Conservation (phyloP, 2,329 filamentous ascomycete species). For the Ceratocystis harringtonii region DNA sequence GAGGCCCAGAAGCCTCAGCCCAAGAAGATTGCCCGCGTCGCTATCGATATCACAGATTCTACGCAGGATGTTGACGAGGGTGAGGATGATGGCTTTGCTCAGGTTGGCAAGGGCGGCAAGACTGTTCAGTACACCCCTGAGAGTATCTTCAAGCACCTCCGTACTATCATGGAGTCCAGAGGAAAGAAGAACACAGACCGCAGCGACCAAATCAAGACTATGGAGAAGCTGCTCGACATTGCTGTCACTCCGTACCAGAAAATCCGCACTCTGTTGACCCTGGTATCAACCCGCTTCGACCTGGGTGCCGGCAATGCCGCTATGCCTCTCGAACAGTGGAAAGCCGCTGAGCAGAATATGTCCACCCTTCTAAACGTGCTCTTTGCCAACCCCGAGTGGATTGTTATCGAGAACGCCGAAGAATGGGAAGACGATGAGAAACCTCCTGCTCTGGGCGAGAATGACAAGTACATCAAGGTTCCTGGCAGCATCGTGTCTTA, state of each 20-base stretch:
- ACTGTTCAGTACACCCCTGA: conserved; percentile 86
- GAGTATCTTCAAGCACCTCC: conserved; percentile 93
- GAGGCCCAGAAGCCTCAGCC: conserved; percentile 32
- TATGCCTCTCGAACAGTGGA: conserved; percentile 96
- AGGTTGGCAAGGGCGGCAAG: conserved; percentile 77
- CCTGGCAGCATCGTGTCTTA: conserved; percentile 91
- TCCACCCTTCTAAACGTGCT: conserved; percentile 61
- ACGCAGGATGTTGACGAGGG: conserved; percentile 31
- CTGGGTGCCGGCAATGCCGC: conserved; percentile 60
- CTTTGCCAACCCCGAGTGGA: conserved; percentile 61
- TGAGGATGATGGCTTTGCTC: conserved; percentile 77
- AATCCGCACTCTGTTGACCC: conserved; percentile 77
- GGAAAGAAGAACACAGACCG: conserved; percentile 99
- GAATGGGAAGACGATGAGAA: conserved; percentile 99
- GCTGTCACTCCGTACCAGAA: conserved; percentile 82
- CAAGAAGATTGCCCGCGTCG: conserved; percentile 26
- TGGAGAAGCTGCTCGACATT: conserved; percentile 92
- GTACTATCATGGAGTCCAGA: conserved; percentile 83
- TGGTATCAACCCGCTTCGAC: conserved; percentile 91
- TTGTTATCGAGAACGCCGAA: conserved; percentile 82
- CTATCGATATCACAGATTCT: conserved; percentile 35
- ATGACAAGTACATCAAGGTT: conserved; percentile 73
- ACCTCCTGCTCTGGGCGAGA: conserved; percentile 55
- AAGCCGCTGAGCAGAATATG: conserved; percentile 79
- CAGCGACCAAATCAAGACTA: conserved; percentile 82